Conservation (phyloP, 1,139 yeast genomes). For the Williopsis jadinii region DNA sequence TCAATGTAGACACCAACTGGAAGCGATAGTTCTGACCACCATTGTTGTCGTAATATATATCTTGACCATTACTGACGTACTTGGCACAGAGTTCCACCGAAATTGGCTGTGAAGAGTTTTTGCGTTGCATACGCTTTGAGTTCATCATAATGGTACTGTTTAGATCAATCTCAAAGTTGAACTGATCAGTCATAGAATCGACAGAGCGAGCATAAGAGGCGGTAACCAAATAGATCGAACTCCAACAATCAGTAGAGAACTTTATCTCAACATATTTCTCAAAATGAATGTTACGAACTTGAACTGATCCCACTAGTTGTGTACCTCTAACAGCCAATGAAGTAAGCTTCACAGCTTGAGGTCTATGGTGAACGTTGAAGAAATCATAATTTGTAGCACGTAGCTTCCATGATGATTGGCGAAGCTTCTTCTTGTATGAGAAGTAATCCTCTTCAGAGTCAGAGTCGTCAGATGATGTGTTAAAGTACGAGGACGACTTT, state of each 20-base stretch:
- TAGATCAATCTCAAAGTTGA: conserved; percentile 19
- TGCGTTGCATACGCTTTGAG: conserved; percentile 9
- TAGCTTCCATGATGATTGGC: conserved; percentile 14
- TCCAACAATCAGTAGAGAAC: conserved; percentile 50
- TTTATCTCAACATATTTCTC: conserved; percentile 46
- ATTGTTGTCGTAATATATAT: conserved; percentile 20
- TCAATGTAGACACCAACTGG: conserved; percentile 7
- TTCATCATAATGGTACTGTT: conserved; percentile 17
- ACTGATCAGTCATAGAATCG: conserved; percentile 46
- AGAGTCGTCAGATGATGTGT: conserved; percentile 17
- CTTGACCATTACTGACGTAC: conserved; percentile 14
- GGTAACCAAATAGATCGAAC: conserved; percentile 45
- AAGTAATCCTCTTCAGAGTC: conserved; percentile 18
- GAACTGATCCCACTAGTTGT: conserved; percentile 47
- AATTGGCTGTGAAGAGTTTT: conserved; percentile 7
- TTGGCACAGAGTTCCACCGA: conserved; percentile 21
- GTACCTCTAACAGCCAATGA: conserved; percentile 28
- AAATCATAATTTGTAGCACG: conserved; percentile 14
- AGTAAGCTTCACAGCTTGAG: conserved; percentile 40
- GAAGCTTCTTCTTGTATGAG: conserved; percentile 8
- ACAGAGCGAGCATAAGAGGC: conserved; percentile 39
- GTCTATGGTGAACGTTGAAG: conserved; percentile 12
- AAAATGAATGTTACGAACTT: conserved; percentile 48
- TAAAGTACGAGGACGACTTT: conserved; percentile 5
- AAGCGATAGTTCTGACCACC: conserved; percentile 16